A percentile compares a stretch with the other conserved stretches of the same genome.
Evolutionary conservation across 164 flowering plant species (phyloP).

Genomic region (Vitis vinifera): ASM3070453v1 NC_081811.1:30743001-30743500

Average conservation of each 20-base stretch:
- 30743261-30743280: conserved; percentile 3
- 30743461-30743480: too few relatives aligned
- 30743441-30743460: too few relatives aligned
- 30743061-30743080: conserved; percentile 33
- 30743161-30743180: conserved; percentile 20
- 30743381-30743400: not conserved
- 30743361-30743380: conserved; percentile 6
- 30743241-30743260: conserved; percentile 4
- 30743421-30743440: too few relatives aligned
- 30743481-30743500: too few relatives aligned
- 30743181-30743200: conserved; percentile 5
- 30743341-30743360: conserved; percentile 8
- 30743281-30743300: conserved; percentile 1
- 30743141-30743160: conserved; percentile 10
- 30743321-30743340: not conserved
- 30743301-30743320: not conserved
- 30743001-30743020: conserved; percentile 35
- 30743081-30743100: conserved; percentile 28
- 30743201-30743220: conserved; percentile 5
- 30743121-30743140: conserved; percentile 25
- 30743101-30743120: conserved; percentile 38
- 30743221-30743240: not conserved
- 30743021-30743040: conserved; percentile 25
- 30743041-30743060: conserved; percentile 20
- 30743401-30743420: too few relatives aligned